Evolutionary conservation across 108 stramenopile genomes (phyloP), one percentile per base, ranked within the genome.

Genomic region (Hondaea fermentalgiana): DNA sequence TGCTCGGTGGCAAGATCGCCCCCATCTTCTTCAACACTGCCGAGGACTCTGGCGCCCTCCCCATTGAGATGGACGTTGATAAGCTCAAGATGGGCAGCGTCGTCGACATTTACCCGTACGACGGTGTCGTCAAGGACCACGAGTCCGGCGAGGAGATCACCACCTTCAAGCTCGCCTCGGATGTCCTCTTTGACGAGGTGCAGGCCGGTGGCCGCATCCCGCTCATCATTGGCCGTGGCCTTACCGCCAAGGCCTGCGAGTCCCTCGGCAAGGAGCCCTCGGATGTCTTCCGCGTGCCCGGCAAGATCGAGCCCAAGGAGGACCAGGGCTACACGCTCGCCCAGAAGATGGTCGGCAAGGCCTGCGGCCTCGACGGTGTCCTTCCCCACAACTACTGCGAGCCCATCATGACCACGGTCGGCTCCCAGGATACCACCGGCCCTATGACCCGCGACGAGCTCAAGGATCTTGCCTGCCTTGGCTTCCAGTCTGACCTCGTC

Each of bases 11-110:
- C 58, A 98, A 98, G 95, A 98, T 98, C 91, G 97, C 97, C 35
- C 97, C 97, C 60, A 98, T 98, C 87, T 98, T 98, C 92, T 98
- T 95, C 93, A 98, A 98, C 90, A 98, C 97, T 91, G 97, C 97
- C 96, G 96, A 98, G 93, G 97, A 98, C 92, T 96, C 96, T 21
- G 97, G 97, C 57, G 95, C 97, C n/a, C 91, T 98, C 28, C 97
- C 97, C 60, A 96, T 98, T 89, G 97, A 98, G 90, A 92, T 98
- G 92, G 95, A 96, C 89, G 97, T 98, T 17, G 87, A 59, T 35
- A 88, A 94, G 59, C 90, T 98, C 89, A 92, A 95, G 92, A 98
- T 94, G 94, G 97, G 97, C n/a, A 96, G 97, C 90, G 96, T 97
- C 89, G 96, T 98, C 89, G 97, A 96, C 89, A 96, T 98, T 59